Conservation (phyloP, 2,329 filamentous ascomycete genomes). For the Dothideomycetidae sp. region DNA sequence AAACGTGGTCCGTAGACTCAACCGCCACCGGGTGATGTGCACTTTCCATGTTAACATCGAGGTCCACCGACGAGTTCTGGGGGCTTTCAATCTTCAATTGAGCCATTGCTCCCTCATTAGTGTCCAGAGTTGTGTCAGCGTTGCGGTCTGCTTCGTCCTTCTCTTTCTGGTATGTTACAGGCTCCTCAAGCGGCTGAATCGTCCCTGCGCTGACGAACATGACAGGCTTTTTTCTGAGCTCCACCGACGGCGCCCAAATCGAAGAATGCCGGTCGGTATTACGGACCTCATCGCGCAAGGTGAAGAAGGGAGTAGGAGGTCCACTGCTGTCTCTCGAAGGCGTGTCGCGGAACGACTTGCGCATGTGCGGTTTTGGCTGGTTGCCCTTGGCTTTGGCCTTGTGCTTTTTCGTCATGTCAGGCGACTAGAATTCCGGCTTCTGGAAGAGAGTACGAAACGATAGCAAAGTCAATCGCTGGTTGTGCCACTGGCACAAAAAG, state of each 20-base stretch:
- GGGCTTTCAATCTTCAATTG: conserved; percentile 19
- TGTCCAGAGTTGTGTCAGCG: conserved; percentile 19
- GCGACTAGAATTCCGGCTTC: too few species aligned
- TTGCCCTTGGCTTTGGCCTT: conserved; percentile 12
- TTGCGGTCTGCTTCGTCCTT: conserved; percentile 16
- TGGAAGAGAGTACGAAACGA: too few species aligned
- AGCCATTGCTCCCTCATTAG: conserved; percentile 19
- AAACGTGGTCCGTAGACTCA: conserved; percentile 7
- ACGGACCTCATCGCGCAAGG: conserved; percentile 44
- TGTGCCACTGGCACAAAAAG: background rate
- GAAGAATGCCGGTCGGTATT: conserved; percentile 40
- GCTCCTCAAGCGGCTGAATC: conserved; percentile 23
- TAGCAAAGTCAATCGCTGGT: too few species aligned
- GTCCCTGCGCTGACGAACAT: conserved; percentile 47
- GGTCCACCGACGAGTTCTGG: conserved; percentile 7
- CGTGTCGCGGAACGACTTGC: conserved; percentile 6
- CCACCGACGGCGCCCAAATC: conserved; percentile 32
- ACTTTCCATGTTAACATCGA: conserved; percentile 11
- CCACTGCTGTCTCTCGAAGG: conserved; percentile 11
- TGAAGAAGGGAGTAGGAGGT: conserved; percentile 19
- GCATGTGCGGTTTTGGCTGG: conserved; percentile 12
- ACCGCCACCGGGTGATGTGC: too few species aligned
- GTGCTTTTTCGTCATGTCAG: conserved; percentile 14
- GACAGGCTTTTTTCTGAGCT: conserved; percentile 42
- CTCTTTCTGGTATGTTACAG: conserved; percentile 19